Evolutionary conservation across 805 yeast genomes (phyloP), one percentile per base, ranked within the genome.

Genomic region (Kodamaea restingae): DNA sequence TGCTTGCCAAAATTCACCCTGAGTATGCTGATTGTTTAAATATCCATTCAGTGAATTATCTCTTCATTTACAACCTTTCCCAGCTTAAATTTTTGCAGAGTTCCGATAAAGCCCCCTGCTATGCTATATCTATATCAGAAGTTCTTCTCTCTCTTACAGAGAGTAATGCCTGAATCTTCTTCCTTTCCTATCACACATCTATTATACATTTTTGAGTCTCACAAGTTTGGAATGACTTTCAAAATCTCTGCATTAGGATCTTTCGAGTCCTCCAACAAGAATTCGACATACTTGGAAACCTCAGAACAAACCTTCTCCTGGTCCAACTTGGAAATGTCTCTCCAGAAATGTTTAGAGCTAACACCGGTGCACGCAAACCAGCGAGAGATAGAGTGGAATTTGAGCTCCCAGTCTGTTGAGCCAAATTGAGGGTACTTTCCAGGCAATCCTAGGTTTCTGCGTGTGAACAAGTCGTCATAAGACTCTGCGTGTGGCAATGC

Each of bases 351-450:
- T 11, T 46, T 39, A 32, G 54, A 52, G n/a, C 42, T 43, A 22
- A 62, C 40, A 3, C 49, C 62, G 8, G 46, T 48, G 42, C 70
- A 64, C 10, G 58, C 58, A 14, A 59, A 42, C 60, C 60, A 61
- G 26, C 55, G 47, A 32, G 63, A 49, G 21, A 62, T 51, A 5
- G 66, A 43, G 39, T 61, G 66, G 43, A 63, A 57, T 36, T 51
- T 46, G 32, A 64, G 46, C 41, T 64, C 68, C 70, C 70, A 64
- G 41, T 64, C 70, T 4, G 41, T 36, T 1, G 35, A 18, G 17
- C 52, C 45, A 9, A 51, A 40, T 2, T 49, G 48, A 4, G 45
- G 44, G 32, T 44, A 42, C 17, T 31, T 43, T 4, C 56, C 58
- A 9, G 52, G 51, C 4, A 34, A 24, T 7, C 61, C 61, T 15